phyloP scores from a whole-genome alignment of 2,329 filamentous ascomycete species.

The Stachybotrys chlorohalonatus region DNA sequence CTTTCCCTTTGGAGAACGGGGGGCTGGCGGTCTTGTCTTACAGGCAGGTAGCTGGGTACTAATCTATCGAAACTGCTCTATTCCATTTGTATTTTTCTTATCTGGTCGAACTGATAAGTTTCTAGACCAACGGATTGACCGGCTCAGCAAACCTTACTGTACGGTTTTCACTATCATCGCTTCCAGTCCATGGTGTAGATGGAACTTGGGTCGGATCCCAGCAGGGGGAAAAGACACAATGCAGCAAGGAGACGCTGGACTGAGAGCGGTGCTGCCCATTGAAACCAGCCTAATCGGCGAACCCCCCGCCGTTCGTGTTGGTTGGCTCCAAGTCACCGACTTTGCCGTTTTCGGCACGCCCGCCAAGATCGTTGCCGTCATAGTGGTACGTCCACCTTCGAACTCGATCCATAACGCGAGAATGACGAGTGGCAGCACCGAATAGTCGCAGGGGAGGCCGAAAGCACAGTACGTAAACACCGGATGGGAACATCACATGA shows the following conservation, averaged over 20 bases:
- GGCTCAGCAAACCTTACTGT: neutral
- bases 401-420: neutral
- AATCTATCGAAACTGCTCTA: neutral
- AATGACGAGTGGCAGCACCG: neutral
- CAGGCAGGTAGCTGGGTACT: neutral
- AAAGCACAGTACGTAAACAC: too few species aligned
- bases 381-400: neutral
- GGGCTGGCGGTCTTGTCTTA: neutral
- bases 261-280: too few species aligned
- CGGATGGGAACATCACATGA: too few species aligned
- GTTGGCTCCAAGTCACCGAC: too few species aligned
- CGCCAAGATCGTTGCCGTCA: neutral
- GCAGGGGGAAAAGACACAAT: too few species aligned
- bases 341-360: neutral
- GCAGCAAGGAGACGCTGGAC: too few species aligned
- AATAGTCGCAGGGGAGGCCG: too few species aligned
- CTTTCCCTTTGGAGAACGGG: neutral
- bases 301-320: neutral
- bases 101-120: neutral
- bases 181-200: too few species aligned
- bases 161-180: too few species aligned
- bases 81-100: neutral
- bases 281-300: too few species aligned
- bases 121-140: neutral
- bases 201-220: too few species aligned